phyloP scores from a whole-genome alignment of 495 filamentous ascomycete species.

The Clohesyomyces aquaticus region DNA sequence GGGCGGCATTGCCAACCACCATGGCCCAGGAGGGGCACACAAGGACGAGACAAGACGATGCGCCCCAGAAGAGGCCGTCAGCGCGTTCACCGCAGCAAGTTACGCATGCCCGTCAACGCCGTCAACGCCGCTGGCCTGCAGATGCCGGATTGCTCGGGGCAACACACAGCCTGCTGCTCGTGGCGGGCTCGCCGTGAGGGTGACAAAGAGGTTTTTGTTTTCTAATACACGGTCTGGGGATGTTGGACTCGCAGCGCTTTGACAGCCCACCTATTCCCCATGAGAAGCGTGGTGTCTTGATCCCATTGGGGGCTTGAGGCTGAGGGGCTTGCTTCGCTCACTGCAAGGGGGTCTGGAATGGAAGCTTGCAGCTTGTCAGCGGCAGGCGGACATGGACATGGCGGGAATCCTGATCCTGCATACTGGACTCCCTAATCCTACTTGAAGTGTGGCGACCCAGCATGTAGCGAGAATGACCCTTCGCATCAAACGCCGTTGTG shows the following conservation, averaged over 20 bases:
- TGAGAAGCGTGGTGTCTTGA: conserved; percentile 5
- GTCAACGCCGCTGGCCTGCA: conserved; percentile 2
- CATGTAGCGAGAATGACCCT: not conserved
- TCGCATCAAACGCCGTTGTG: no score
- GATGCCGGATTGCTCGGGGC: not conserved
- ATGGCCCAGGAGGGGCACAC: no score
- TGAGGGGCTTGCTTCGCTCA: conserved; percentile 11
- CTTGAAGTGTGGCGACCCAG: not conserved
- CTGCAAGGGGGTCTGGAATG: conserved; percentile 10
- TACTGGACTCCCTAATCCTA: not conserved
- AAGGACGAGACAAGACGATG: no score
- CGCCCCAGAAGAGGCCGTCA: not conserved
- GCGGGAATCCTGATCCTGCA: not conserved
- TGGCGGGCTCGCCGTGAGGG: no score
- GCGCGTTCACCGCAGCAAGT: not conserved
- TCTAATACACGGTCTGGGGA: not conserved
- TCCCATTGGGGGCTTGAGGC: conserved; percentile 21
- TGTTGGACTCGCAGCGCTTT: not conserved
- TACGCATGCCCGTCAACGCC: not conserved
- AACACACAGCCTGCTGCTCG: not conserved
- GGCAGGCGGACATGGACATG: not conserved
- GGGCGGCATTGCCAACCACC: not conserved
- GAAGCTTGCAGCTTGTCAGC: conserved; percentile 7
- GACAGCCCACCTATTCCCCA: not conserved
- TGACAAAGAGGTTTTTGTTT: no score